Evolutionary conservation across 2,329 filamentous ascomycete species (phyloP), one percentile per base, ranked within the genome.

Genomic region (Aureobasidium sp.): DNA sequence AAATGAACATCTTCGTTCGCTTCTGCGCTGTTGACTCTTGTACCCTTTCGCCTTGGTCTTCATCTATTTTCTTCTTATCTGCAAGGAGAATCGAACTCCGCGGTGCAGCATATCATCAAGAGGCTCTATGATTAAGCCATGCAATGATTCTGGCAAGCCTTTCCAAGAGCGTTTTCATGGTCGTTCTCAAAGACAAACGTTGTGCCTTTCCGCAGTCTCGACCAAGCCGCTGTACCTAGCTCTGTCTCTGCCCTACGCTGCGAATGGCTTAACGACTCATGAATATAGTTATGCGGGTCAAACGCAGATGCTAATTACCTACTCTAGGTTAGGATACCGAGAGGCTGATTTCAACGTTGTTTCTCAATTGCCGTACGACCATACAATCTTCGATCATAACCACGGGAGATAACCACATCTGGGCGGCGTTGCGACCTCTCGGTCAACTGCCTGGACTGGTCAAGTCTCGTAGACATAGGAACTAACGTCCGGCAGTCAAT

Each of bases 111-210:
- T 15, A 13, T 37, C 34, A 37, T 5, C 34, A 37, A 44, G 41
- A 24, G 7, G n/a, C 20, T 44, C 20, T 44, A 20, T 51, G 12
- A 8, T 12, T 3, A 12, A 41, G 51, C 24, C 13, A 27, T 53
- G 34, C 34, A 34, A 24, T 24, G 12, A 13, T 13, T 24, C 39
- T 15, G 26, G 13, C 20, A 41, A 10, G 37, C 7, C 26, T 37
- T 13, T 32, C 39, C 26, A 17, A 5, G 10, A 15, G 46, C 15
- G 9, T 32, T 20, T 26, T 9, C 10, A 9, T 39, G 17, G 20
- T 51, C 32, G 48, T 37, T 41, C n/a, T n/a, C 37, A 43, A 24
- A 43, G 50, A 46, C 53, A 47, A 37, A 57, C 53, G 53, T 57
- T 57, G 39, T 36, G 41, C 17, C 26, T 46, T 43, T n/a, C 20